These are phyloP conservation scores for Gossypium longicalyx DNA, from an alignment of 345 rosid genomes.

Conservation along the genomic window DNA sequence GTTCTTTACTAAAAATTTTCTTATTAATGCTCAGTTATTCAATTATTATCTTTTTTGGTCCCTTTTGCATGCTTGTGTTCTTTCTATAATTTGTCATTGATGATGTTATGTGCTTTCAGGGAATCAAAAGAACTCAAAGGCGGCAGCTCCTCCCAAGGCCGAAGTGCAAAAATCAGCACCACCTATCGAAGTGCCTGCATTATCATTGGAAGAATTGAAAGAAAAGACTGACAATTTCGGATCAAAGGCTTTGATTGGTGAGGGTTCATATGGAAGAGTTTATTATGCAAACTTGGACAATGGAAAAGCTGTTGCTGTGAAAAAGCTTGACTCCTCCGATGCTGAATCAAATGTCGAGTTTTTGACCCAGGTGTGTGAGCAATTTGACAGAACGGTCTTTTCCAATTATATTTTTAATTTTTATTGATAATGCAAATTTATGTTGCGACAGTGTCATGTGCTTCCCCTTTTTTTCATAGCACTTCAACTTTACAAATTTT, in stretches of 20 bases:
- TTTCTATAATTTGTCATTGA: background rate
- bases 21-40: background rate
- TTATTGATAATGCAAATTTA: background rate
- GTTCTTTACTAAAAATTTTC: background rate
- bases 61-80: background rate
- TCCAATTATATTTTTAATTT: background rate
- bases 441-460: background rate
- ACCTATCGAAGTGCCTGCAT: constrained; percentile 80
- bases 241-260: constrained; percentile 95
- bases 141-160: constrained; percentile 48
- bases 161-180: constrained; percentile 66
- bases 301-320: constrained; percentile 76
- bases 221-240: constrained; percentile 91
- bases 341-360: constrained; percentile 74
- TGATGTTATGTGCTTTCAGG: constrained; percentile 32
- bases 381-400: constrained; percentile 2
- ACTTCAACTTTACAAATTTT: background rate
- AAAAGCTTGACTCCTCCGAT: constrained; percentile 85
- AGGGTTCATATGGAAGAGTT: constrained; percentile 97
- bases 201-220: constrained; percentile 72
- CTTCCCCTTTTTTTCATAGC: background rate
- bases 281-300: constrained; percentile 63
- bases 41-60: background rate
- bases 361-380: constrained; percentile 64
- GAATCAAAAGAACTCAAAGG: constrained; percentile 50